Evolutionary conservation across 805 yeast genomes (phyloP), one percentile per base, ranked within the genome.

Genomic region (Lipomyces yamadae): DNA sequence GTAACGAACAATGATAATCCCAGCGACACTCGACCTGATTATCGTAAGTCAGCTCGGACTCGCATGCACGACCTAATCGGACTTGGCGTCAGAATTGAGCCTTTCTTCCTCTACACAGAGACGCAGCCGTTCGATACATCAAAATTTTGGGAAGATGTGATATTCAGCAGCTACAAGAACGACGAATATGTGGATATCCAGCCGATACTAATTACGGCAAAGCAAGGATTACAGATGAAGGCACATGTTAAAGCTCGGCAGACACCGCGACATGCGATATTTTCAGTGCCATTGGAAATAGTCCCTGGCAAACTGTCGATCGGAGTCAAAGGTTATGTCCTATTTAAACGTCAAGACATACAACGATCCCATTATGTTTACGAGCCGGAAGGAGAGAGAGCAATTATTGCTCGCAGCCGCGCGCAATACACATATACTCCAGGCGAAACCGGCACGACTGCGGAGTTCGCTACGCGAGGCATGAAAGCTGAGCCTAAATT

Each of bases 1-100:
- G 85, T 92, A 73, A 91, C 97, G 0, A 89, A 88, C 74, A 86
- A 88, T 74, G 95, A 89, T 71, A 77, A 77, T 57, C 98, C 97
- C 0, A 83, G 78, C 69, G 80, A 81, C 62, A 78, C 79, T 6
- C 79, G 82, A 15, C 64, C 72, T 1, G 79, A 75, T 5, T 78
- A 81, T 2, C 62, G 82, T 72, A 80, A 80, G 57, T 78, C 84
- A 4, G 78, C 91, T 32, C 83, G 88, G 70, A 84, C 84, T 24
- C 79, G 87, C 4, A 81, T 89, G 13, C 82, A 83, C 52, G 95
- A 90, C 75, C 81, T 87, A 64, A 84, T 84, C 64, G 85, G 85
- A 61, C 79, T 81, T 18, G 78, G 77, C 53, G 85, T 89, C 45
- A 79, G 78, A 18, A 82, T 92, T 33, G 77, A 79, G n/a, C 93